Evolutionary conservation across 2,329 filamentous ascomycete genomes (phyloP), one percentile per base, ranked within the genome.

Genomic region (Daldinia sp.): DNA sequence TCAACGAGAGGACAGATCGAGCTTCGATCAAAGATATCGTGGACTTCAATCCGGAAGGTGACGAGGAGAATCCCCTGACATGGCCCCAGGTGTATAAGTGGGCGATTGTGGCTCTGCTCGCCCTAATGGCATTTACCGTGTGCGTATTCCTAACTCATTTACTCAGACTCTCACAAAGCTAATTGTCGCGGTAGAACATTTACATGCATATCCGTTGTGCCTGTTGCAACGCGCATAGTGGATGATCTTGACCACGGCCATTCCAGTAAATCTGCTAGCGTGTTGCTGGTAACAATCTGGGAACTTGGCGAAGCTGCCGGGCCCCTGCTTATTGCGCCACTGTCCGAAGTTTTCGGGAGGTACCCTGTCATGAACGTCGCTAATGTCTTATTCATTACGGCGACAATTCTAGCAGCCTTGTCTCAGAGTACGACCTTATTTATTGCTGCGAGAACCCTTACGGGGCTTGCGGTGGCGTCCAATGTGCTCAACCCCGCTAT

Each of bases 251-350:
- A 81, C 64, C 59, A 73, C 18, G 77, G 79, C n/a, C 70, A 74
- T 9, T 73, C 78, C 30, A 81, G 79, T 76, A 83, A 83, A 63
- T 83, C 84, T 0, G 80, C 85, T 15, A 83, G 81, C 72, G 85
- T 87, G 42, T 81, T 94, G 50, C 88, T 93, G 60, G 88, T 93
- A 7, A 92, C 90, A 0, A 88, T 92, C 66, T 91, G 90, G 83
- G 87, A 93, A 67, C 84, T 92, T 0, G 90, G 90, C 68, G 88
- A 90, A 71, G 86, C 86, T 1, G 85, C 87, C 6, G 89, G 88
- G 0, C 88, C 89, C 0, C 78, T 86, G 0, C 78, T 90, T 35
- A 87, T 89, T 73, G 89, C 88, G 9, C 89, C 90, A 0, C 77
- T 91, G 4, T 89, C 85, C 6, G 90, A 92, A 77, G 79, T 88